phyloP scores from a whole-genome alignment of 371 early-diverging fungal genomes.

The Basidiobolus meristosporus region DNA sequence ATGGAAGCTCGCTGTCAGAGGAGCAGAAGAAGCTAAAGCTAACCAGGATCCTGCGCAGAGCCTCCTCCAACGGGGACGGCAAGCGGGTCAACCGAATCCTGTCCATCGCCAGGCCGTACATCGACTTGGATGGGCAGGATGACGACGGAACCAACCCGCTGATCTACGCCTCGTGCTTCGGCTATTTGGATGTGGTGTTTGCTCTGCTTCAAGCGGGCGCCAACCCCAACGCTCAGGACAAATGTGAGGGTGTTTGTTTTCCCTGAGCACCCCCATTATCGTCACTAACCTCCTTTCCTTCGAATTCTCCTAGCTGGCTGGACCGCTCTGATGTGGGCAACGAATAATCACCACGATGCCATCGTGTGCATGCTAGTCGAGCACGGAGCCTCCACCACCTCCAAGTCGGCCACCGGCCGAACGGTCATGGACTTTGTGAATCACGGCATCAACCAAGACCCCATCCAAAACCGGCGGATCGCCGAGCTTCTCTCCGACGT shows the following conservation, averaged over 20 bases:
- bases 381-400: conserved; percentile 48
- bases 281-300: no score
- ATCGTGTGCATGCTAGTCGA: conserved; percentile 58
- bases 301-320: conserved; percentile 58
- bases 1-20: no score
- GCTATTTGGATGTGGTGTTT: conserved; percentile 41
- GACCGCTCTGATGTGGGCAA: conserved; percentile 91
- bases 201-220: conserved; percentile 55
- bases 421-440: conserved; percentile 58
- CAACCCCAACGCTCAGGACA: conserved; percentile 51
- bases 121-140: conserved; percentile 63
- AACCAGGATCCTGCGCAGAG: no score
- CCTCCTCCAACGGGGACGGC: conserved; percentile 34
- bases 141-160: conserved; percentile 69
- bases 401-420: conserved; percentile 54
- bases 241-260: conserved; percentile 22
- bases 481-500: conserved; percentile 18
- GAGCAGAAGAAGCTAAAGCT: no score
- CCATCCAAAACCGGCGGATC: conserved; percentile 29
- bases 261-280: no score
- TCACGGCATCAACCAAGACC: conserved; percentile 7
- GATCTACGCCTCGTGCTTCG: conserved; percentile 78
- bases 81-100: conserved; percentile 21
- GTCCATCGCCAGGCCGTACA: conserved; percentile 23
- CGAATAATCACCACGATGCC: conserved; percentile 60